Percentiles rank a stretch among this genome's conserved stretches.
phyloP scores from a whole-genome alignment of 1,284 basidiomycete genomes.

The Fereydounia khargensis region DNA sequence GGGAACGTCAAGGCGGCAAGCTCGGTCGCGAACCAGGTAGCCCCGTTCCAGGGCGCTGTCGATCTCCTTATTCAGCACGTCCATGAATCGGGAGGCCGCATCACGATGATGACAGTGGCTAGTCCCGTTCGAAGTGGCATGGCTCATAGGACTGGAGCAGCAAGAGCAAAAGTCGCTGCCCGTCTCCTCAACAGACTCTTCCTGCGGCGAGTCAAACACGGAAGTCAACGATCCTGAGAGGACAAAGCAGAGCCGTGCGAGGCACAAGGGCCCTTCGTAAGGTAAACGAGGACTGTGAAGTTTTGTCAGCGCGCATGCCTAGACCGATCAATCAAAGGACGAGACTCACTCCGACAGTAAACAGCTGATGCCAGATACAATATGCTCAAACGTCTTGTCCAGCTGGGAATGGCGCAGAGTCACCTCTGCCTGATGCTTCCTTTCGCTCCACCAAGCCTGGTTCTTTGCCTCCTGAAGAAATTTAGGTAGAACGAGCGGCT shows the following conservation, averaged over 20 bases:
- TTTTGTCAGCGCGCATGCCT: not conserved
- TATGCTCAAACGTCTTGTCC: not conserved
- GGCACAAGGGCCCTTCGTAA: not conserved
- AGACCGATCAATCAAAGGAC: not conserved
- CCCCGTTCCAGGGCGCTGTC: not conserved
- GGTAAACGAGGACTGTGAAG: not conserved
- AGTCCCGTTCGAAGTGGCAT: no score
- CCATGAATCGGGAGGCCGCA: not conserved
- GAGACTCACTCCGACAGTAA: not conserved
- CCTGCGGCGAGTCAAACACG: not conserved
- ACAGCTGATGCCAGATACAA: not conserved
- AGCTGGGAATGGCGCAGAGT: not conserved
- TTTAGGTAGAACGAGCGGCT: not conserved
- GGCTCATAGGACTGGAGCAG: no score
- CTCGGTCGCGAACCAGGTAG: not conserved
- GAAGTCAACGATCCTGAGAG: not conserved
- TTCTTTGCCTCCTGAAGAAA: not conserved
- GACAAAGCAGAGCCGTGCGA: not conserved
- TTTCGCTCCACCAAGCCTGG: not conserved
- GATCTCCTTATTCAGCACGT: not conserved
- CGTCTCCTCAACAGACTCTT: not conserved
- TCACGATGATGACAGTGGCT: no score
- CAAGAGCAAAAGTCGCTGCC: not conserved
- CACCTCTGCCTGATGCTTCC: not conserved
- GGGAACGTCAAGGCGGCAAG: not conserved